Base-by-base conservation (phyloP, 2,329 filamentous ascomycete genomes). In the Colletotrichum abscissum region DNA sequence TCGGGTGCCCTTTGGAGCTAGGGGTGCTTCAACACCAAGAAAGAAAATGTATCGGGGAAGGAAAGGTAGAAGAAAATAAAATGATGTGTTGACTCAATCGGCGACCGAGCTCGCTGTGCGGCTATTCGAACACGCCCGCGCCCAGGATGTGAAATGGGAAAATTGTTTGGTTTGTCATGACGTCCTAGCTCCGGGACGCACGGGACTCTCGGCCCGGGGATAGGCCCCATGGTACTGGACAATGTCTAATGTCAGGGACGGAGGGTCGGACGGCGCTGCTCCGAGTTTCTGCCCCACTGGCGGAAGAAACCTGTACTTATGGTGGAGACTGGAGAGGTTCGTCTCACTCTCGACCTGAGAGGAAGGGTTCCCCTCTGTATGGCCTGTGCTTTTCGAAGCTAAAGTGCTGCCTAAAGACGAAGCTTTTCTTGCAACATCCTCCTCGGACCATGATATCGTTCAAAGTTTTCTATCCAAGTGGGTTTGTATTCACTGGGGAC, bases 101-200 rank as follows among this genome's bases (percentile, higher is more conserved):
- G 57, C 26, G 49, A 30, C 64, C 65, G 65, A 54, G 65, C 24
- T 57, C 16, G 49, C 28, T 64, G 14, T 55, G 49, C 63, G 35
- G 49, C 3, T 35, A 35, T 54, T 63, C 46, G 26, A 38, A 56
- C 42, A 49, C 30, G 26, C 56, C 63, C 65, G 38, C 26, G 49
- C 35, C 11, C 11, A 14, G 52, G 52, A 54, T 54, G 14, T 30
- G 22, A 3, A 38, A 28, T 35, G 11, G 35, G 66, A 72, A 72
- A 72, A 69, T 64, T 69, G 69, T 69, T 72, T 69, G 49, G 66
- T 72, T 64, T 64, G 58, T 72, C 63, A 72, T 72, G 70, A 72
- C 70, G 70, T 72, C 57, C 55, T 9, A 28, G 24, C 24, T 24
- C 70, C 58, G 69, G 52, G 16, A 28, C 66, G 69, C 65, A 72